Base-by-base conservation (phyloP, 1,284 basidiomycete species). In the Pseudozyma sp. region DNA sequence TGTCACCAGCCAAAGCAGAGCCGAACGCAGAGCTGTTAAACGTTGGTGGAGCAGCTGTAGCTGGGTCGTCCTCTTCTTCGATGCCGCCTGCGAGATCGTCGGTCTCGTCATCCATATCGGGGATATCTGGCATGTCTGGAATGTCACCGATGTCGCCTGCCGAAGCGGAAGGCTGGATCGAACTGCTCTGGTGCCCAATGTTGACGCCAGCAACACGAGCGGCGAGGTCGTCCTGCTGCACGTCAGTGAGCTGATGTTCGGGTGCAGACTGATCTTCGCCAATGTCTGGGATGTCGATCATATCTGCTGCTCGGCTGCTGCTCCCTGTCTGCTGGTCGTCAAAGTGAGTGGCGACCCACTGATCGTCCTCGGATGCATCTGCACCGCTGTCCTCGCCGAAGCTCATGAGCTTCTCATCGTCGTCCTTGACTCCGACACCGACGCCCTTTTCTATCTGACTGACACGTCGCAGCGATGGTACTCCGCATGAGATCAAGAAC, bases 401-500 rank as follows among this genome's bases (percentile, higher is more conserved):
- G 65, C 75, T 77, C 46, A 77, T 63, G 45, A 74, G 58, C 54
- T 68, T 65, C 50, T 78, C 71, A 13, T 75, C 71, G 51, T 73
- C 70, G 16, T 77, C 67, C 19, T 68, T 61, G 53, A 64, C 52
- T 7, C 60, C 50, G 24, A 65, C 53, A 14, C 64, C 59, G 19
- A 61, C 72, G 7, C 69, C 67, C 55, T 63, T 61, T 17, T 69
- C 66, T 61, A 83, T 76, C 55, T 80, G 73, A 48, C 76, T 80
- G 51, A 83, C 79, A 9, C 82, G 60, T 4, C 81, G 71, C 16
- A 83, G 58, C 17, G 81, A 84, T 6, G 82, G 82, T 13, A 84
- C 81, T 14, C 81, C 81, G 40, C 79, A 69, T 10, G 68, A 78
- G 80, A 98, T 90, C 58, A 99, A 90, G 85, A 96, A 99, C 85